Base-by-base conservation (phyloP, 768 basidiomycete genomes). In the Boletus subparvulus region DNA sequence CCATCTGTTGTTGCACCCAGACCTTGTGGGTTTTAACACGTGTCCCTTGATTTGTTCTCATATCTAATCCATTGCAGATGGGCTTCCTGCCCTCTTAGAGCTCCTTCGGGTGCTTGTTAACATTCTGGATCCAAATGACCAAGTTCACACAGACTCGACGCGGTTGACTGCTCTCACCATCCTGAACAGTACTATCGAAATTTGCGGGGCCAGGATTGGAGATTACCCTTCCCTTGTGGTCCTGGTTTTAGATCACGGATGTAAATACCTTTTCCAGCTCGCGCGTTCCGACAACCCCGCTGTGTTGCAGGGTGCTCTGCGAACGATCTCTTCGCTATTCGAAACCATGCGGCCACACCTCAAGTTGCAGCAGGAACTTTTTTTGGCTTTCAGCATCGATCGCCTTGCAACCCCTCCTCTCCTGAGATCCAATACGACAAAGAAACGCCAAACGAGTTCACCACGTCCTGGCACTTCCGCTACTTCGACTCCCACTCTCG, bases 201-300 rank as follows among this genome's bases (percentile, higher is more conserved):
- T 87, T 50, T 84, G 92, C 19, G 95, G 94, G 8, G 70, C 80
- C 8, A 82, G 80, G 41, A 83, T 99, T 52, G 84, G 86, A 26
- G 76, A 82, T 28, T 98, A 89, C 71, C 84, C 89, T 8, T 92
- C 91, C 8, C 76, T 98, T 35, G 77, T 85, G 48, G 77, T 80
- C 28, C 84, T 98, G 53, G 78, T 98, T 35, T 74, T 90, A 14
- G 96, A 99, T 68, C 80, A 88, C 47, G 94, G 92, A 1, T 98
- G 96, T 80, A 95, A 96, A 75, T 94, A 90, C 68, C 84, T 99
- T 33, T 98, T 99, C 80, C 95, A 97, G 74, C 84, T 99, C 36
- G 94, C 94, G 21, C 85, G 95, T 36, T 94, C 94, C 2, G 94
- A 97, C 60, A 90, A 92, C 56, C 80, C 83, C 10, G 79, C 81